A percentile compares a stretch with the other conserved stretches of the same genome.
Evolutionary conservation across 192 early-diverging fungal genomes (phyloP).

Genomic region (Coemansia sp.): DNA sequence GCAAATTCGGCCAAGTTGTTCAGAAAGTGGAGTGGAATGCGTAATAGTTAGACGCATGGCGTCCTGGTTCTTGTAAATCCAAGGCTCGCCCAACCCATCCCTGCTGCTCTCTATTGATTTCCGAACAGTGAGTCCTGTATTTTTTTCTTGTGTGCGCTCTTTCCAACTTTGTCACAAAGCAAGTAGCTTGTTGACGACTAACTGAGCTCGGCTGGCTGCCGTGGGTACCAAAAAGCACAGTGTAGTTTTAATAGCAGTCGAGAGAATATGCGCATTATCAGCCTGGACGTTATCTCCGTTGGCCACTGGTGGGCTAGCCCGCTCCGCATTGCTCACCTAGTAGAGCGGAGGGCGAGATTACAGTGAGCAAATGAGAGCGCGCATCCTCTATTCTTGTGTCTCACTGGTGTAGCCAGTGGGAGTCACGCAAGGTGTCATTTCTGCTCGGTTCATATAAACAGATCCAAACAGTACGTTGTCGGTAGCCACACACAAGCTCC

Average conservation of each 20-base stretch:
- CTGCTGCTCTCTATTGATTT: neutral
- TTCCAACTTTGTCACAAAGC: neutral
- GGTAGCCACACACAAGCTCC: neutral
- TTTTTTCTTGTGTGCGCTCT: neutral
- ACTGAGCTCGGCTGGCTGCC: neutral
- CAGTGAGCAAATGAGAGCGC: neutral
- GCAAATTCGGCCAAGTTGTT: neutral
- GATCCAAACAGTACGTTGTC: conserved; percentile 1
- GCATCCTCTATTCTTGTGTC: neutral
- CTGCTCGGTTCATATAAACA: neutral
- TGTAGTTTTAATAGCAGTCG: neutral
- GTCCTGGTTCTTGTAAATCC: neutral
- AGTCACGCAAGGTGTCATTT: neutral
- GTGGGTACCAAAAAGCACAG: neutral
- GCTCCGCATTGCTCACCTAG: conserved; percentile 5
- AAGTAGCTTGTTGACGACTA: neutral
- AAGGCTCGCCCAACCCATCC: neutral
- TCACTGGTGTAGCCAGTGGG: conserved; percentile 1
- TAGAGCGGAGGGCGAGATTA: neutral
- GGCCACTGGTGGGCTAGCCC: conserved; percentile 11
- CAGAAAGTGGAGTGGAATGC: neutral
- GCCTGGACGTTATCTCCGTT: neutral
- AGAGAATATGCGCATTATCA: neutral
- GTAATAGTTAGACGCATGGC: conserved; percentile 9
- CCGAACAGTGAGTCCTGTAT: conserved; percentile 8